Percentiles rank a stretch among this genome's conserved stretches.
Evolutionary conservation across 1,284 basidiomycete species (phyloP).

Genomic region (Cryptococcus hybrid): DNA sequence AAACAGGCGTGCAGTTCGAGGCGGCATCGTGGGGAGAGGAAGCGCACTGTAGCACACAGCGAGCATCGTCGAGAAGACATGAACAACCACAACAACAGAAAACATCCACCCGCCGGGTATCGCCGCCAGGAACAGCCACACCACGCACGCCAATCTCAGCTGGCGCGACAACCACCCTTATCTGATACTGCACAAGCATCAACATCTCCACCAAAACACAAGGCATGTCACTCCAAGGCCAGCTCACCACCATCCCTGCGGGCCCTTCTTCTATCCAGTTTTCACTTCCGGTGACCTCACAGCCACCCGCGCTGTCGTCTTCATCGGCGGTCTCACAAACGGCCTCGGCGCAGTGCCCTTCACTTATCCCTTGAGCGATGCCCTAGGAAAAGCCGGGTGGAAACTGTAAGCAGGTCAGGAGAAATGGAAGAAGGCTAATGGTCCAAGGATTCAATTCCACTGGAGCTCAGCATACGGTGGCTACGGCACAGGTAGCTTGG

Average conservation of each 20-base stretch:
- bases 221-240: conserved; percentile 6
- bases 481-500: conserved; percentile 39
- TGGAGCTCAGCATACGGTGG: conserved; percentile 44
- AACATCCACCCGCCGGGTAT: too few relatives aligned
- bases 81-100: too few relatives aligned
- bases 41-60: too few relatives aligned
- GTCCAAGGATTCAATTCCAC: conserved; percentile 42
- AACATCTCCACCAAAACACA: background rate
- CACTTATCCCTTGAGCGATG: conserved; percentile 22
- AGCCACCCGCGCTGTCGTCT: conserved; percentile 32
- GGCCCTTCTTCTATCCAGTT: conserved; percentile 26
- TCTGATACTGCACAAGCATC: too few relatives aligned
- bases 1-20: too few relatives aligned
- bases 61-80: too few relatives aligned
- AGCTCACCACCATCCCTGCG: conserved; percentile 5
- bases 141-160: too few relatives aligned
- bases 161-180: too few relatives aligned
- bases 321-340: conserved; percentile 48
- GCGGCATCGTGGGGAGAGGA: too few relatives aligned
- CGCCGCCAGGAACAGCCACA: too few relatives aligned
- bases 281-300: conserved; percentile 37
- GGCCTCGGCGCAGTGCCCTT: conserved; percentile 43
- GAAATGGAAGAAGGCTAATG: background rate
- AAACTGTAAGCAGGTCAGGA: conserved; percentile 35
- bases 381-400: conserved; percentile 36